These are phyloP conservation scores for Hyphopichia buzzinii DNA, from an alignment of 1,139 yeast genomes.

Conservation along the genomic window DNA sequence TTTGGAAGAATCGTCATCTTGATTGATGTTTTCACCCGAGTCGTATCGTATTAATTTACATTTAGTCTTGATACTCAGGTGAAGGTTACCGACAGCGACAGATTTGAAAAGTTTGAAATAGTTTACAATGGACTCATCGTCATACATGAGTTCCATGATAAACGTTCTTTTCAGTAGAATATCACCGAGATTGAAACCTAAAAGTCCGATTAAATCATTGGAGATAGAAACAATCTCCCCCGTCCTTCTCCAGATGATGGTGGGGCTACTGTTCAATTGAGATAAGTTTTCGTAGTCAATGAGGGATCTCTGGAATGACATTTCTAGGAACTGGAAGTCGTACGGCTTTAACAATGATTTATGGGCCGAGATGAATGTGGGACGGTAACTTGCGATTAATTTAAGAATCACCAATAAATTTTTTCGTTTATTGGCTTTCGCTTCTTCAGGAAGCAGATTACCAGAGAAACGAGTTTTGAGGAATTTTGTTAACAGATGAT, in stretches of 20 bases:
- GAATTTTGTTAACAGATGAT: constrained; percentile 58
- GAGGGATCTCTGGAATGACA: constrained; percentile 66
- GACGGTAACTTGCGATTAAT: constrained; percentile 68
- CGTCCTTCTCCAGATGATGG: constrained; percentile 75
- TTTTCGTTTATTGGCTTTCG: constrained; percentile 36
- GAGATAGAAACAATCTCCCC: constrained; percentile 75
- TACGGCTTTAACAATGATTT: constrained; percentile 60
- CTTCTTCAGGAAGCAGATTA: constrained; percentile 26
- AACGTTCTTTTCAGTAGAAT: constrained; percentile 52
- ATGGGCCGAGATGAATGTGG: constrained; percentile 72
- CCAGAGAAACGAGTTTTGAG: constrained; percentile 54
- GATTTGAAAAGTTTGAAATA: constrained; percentile 46
- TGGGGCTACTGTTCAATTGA: constrained; percentile 61
- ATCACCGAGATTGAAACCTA: constrained; percentile 53
- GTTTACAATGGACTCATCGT: constrained; percentile 44
- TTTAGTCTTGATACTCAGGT: constrained; percentile 50
- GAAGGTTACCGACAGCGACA: constrained; percentile 50
- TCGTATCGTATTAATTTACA: constrained; percentile 37
- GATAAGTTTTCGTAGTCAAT: constrained; percentile 63
- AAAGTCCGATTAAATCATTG: constrained; percentile 60
- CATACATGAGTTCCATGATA: constrained; percentile 50
- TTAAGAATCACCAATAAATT: constrained; percentile 57
- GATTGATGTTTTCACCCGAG: constrained; percentile 2
- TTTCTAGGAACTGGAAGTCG: constrained; percentile 64
- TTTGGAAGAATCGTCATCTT: constrained; percentile 8